A percentile compares a stretch with the other conserved stretches of the same genome.
These are phyloP conservation scores for Geranomyces michiganensis DNA, from an alignment of 192 early-diverging fungal species.

Conservation along the genomic window DNA sequence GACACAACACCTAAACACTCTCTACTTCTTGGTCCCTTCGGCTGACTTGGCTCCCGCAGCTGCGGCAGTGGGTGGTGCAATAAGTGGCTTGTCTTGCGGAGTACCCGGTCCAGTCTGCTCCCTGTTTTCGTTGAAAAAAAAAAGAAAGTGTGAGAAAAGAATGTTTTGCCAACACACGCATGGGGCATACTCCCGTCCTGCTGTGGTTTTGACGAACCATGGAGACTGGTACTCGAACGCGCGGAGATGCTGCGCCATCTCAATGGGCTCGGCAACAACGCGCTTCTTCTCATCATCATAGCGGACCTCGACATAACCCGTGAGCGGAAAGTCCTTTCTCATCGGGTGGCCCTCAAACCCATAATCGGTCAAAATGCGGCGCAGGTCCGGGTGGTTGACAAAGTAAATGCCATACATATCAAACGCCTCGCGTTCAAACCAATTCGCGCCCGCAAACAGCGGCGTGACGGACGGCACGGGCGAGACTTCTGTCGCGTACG, in stretches of 20 bases:
- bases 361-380: conserved; percentile 97
- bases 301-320: conserved; percentile 97
- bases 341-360: conserved; percentile 92
- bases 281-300: conserved; percentile 99
- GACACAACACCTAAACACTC: no score
- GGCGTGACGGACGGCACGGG: conserved; percentile 87
- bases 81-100: conserved; percentile 25
- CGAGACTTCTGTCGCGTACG: conserved; percentile 87
- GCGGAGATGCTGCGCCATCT: conserved; percentile 93
- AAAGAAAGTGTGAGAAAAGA: not conserved
- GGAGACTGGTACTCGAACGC: conserved; percentile 95
- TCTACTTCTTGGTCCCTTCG: not conserved
- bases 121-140: conserved; percentile 29
- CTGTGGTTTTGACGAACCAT: conserved; percentile 65
- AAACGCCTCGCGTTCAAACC: conserved; percentile 97
- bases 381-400: conserved; percentile 90
- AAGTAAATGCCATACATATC: conserved; percentile 99
- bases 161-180: not conserved
- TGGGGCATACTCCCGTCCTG: not conserved
- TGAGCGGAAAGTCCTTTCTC: conserved; percentile 98
- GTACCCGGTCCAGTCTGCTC: conserved; percentile 48
- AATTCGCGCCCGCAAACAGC: conserved; percentile 85
- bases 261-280: conserved; percentile 93
- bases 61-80: conserved; percentile 9
- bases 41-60: conserved; percentile 18